Base-by-base conservation (phyloP, 768 basidiomycete genomes). In the Xerocomellus chrysenteron region DNA sequence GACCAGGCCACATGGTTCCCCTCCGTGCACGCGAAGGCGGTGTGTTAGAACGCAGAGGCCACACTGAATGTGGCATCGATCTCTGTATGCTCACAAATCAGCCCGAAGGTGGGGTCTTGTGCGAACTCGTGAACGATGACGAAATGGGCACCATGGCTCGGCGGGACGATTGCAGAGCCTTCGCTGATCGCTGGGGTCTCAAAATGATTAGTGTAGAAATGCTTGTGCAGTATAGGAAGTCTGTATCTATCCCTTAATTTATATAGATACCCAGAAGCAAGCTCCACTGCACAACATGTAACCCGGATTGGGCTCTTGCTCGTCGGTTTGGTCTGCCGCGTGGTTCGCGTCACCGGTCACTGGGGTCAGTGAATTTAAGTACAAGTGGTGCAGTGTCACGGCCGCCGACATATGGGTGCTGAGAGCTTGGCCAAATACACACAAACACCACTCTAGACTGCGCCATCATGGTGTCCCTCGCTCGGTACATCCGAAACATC, bases 1-100 rank as follows among this genome's bases (percentile, higher is more conserved):
- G 95, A 13, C 97, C 97, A 11, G 97, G 97, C 5, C 97, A 99
- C 68, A 82, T 98, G 80, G 94, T 98, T 1, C 95, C 97, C 26
- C 77, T 99, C 30, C 87, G 95, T 44, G 92, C 93, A 13, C 85
- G 87, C 5, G 77, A 82, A 2, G 94, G 94, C 9, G 97, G 97
- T 14, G 87, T 94, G 4, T 79, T 94, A 54, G 80, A 80, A n/a
- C 84, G 97, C 44, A 85, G 84, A 65, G 97, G 97, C 0, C 97
- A 99, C 75, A 99, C 97, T 0, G 97, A 99, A 71, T 82, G 88
- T 47, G 87, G 83, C 6, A 80, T 96, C 46, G 97, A 99, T 61
- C 77, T 99, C 7, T 98, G 96, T 70, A 70, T 74, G 44, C 77
- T 98, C 43, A 86, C 94, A 4, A 44, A 82, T 81, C 54, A 82